Conservation (phyloP, 1,284 basidiomycete genomes). For the Marasmius oreades region DNA sequence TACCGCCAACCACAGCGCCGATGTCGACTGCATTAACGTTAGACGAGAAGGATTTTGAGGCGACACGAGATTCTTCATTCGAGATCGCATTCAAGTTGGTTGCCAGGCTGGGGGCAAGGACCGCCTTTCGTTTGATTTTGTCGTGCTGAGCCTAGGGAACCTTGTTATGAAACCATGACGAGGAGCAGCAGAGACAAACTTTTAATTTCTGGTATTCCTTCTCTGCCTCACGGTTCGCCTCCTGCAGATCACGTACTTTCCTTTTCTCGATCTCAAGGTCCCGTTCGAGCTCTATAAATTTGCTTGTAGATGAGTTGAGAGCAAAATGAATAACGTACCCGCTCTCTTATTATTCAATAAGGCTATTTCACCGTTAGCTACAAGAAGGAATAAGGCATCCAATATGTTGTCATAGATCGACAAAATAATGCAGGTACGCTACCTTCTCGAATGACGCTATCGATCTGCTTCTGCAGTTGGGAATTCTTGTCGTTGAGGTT, state of each 20-base stretch:
- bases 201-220: slow-evolving; percentile 87
- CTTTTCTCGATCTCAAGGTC: slow-evolving; percentile 77
- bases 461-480: slow-evolving; percentile 76
- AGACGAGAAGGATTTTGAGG: slow-evolving; percentile 17
- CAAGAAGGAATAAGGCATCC: slow-evolving; percentile 8
- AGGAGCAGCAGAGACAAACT: slow-evolving; percentile 31
- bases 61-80: slow-evolving; percentile 18
- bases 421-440: background rate
- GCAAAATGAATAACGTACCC: slow-evolving; percentile 35
- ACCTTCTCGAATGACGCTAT: slow-evolving; percentile 80
- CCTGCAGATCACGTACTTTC: slow-evolving; percentile 69
- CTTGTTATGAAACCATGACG: slow-evolving; percentile 1
- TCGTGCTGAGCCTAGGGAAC: slow-evolving; percentile 58
- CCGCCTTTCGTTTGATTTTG: slow-evolving; percentile 73
- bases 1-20: slow-evolving; percentile 58
- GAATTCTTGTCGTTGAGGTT: slow-evolving; percentile 77
- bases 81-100: slow-evolving; percentile 18
- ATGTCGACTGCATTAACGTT: slow-evolving; percentile 38
- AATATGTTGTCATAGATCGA: slow-evolving; percentile 3
- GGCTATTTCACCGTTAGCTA: slow-evolving; percentile 76
- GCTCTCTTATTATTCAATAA: slow-evolving; percentile 63
- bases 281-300: slow-evolving; percentile 59
- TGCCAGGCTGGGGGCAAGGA: slow-evolving; percentile 42
- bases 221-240: slow-evolving; percentile 69
- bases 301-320: slow-evolving; percentile 2